Evolutionary conservation across 192 early-diverging fungal genomes (phyloP).

Genomic region (Backusella circina): DNA sequence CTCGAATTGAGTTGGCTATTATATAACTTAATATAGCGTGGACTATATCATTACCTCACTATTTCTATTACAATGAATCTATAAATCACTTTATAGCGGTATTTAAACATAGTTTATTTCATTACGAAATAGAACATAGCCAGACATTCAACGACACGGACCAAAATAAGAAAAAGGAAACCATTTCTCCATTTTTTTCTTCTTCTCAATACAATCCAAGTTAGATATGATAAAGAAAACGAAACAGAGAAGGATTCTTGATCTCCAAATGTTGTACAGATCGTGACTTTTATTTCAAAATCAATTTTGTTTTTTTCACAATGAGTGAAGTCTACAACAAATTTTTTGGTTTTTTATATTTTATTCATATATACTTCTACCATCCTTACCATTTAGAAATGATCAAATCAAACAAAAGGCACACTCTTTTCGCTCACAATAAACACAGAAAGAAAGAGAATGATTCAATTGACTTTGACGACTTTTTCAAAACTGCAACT

Average conservation of each 20-base stretch:
- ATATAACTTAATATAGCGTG: background rate
- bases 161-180: background rate
- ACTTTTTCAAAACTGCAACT: background rate
- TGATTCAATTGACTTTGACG: background rate
- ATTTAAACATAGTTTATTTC: background rate
- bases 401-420: background rate
- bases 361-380: background rate
- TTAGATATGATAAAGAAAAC: too few species aligned
- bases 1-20: background rate
- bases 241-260: too few species aligned
- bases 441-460: background rate
- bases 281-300: background rate
- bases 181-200: background rate
- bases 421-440: background rate
- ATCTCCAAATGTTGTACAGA: too few species aligned
- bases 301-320: background rate
- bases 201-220: too few species aligned
- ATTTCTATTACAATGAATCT: background rate
- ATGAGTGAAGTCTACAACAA: too few species aligned
- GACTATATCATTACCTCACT: background rate
- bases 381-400: background rate
- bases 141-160: background rate
- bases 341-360: too few species aligned
- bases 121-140: background rate
- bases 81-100: too few species aligned